Evolutionary conservation across 179 eudicot species (phyloP), one percentile per base, ranked within the genome.

Genomic region (Dionaea muscipula): DNA sequence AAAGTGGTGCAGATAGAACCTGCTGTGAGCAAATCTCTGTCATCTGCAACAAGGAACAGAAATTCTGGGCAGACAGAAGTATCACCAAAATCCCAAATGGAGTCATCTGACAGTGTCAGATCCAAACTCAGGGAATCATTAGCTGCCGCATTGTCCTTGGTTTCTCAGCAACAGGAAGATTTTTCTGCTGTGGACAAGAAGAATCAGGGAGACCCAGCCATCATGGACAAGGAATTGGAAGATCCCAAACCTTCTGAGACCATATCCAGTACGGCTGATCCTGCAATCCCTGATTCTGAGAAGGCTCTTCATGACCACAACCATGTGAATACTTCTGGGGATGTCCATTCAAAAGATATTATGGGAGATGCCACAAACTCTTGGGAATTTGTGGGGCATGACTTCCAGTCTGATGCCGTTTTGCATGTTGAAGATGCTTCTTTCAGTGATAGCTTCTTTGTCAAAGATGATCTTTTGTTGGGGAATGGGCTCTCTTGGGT

Each of bases 401-500:
- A 68, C 16, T 74, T 75, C 54, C 81, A 70, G 20, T 72, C 68
- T 59, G 57, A 56, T 59, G 55, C 82, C 55, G 68, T 76, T 37
- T 57, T 81, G 57, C 76, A 77, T 37, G 74, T 68, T 52, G 83
- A 75, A 27, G 88, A 84, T 64, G 69, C 70, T 28, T 66, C 95
- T 25, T 82, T 81, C 63, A 55, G 78, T 26, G 83, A 84, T 66
- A 59, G 68, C 64, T 70, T 90, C 58, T 83, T 79, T 64, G 80
- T 64, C 26, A 80, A 80, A 65, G 98, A 91, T 64, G 98, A 91
- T 12, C 94, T 91, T 58, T 70, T 91, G 70, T 90, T 87, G 54
- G 98, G 95, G 7, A 84, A 86, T 71, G 98, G 98, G 27, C 94
- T 91, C 36, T 39, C 94, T n/a, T 91, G 95, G 98, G 97, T 68